Evolutionary conservation across 164 flowering plant species (phyloP), one percentile per base, ranked within the genome.

Genomic region (Liquidambar formosana): DNA sequence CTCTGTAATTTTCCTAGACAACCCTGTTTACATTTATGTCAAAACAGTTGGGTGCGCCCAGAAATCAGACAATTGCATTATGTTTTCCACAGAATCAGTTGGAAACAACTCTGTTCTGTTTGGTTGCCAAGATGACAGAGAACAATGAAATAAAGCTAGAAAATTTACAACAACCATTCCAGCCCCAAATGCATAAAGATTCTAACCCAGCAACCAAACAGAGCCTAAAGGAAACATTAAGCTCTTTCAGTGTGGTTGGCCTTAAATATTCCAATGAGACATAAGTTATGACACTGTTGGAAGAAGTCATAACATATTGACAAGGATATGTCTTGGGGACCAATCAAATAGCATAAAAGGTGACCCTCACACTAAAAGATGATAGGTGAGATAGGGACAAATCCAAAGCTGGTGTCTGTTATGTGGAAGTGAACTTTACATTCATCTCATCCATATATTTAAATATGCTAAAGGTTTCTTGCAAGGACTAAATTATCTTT

Each of bases 271-370:
- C 81, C 65, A 61, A 68, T 69, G 67, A 77, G 75, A 77, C 84
- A 80, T 5, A 57, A 54, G 57, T 76, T 78, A 75, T 70, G 81
- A 76, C 69, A 27, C 57, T 81, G 86, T 72, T 69, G 82, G 83
- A 62, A 54, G 75, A 83, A 57, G 77, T 18, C 45, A 66, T 45
- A 69, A 73, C 84, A 81, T 33, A 44, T 13, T 51, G 81, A 81
- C 70, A 64, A 56, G 19, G 80, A 74, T 62, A 53, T 79, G 73
- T 75, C 76, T 22, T 4, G 65, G 73, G 84, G 83, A 74, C 80
- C 82, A 79, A 79, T 64, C 38, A 25, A 68, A 64, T 57, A 49
- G 70, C 61, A 73, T 3, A 53, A 62, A 53, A 43, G 64, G 67
- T 71, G 73, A 77, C 54, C 83, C 78, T 64, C 66, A 5, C 38